phyloP scores from a whole-genome alignment of 2,329 filamentous ascomycete genomes.

The Colletotrichum sp. region DNA sequence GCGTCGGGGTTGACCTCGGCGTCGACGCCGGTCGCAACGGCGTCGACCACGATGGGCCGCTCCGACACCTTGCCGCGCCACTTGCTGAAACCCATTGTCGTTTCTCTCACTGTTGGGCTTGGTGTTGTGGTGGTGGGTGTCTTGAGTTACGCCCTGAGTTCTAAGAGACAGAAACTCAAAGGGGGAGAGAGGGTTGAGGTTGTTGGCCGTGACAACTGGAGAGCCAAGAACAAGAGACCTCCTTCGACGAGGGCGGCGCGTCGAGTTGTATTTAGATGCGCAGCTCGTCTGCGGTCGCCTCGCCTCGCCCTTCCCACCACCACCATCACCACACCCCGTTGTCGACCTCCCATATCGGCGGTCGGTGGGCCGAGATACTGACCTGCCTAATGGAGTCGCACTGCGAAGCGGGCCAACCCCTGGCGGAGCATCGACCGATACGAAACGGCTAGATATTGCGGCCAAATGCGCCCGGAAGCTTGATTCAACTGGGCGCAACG shows the following conservation, averaged over 20 bases:
- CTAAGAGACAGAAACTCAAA: conserved; percentile 5
- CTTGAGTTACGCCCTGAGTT: neutral
- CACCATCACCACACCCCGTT: neutral
- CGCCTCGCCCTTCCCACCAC: neutral
- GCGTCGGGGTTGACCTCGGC: conserved; percentile 42
- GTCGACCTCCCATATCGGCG: neutral
- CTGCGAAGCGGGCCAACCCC: conserved; percentile 7
- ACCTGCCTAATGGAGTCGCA: conserved; percentile 17
- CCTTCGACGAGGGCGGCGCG: neutral
- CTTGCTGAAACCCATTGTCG: conserved; percentile 35
- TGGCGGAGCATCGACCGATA: conserved; percentile 9
- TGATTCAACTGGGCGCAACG: neutral
- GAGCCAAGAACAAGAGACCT: neutral
- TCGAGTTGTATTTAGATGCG: conserved; percentile 15
- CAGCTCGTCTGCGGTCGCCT: neutral
- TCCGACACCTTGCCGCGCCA: conserved; percentile 51
- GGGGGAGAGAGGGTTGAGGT: neutral
- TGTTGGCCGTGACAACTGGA: neutral
- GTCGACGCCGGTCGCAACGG: conserved; percentile 41
- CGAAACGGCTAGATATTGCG: neutral
- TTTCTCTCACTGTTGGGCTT: neutral
- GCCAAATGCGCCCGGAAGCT: conserved; percentile 2
- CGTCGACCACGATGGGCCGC: conserved; percentile 40
- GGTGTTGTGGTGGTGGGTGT: neutral
- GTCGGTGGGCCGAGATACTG: conserved; percentile 9